These are phyloP conservation scores for Colletotrichum sp. DNA, from an alignment of 2,329 filamentous ascomycete species.

Conservation along the genomic window DNA sequence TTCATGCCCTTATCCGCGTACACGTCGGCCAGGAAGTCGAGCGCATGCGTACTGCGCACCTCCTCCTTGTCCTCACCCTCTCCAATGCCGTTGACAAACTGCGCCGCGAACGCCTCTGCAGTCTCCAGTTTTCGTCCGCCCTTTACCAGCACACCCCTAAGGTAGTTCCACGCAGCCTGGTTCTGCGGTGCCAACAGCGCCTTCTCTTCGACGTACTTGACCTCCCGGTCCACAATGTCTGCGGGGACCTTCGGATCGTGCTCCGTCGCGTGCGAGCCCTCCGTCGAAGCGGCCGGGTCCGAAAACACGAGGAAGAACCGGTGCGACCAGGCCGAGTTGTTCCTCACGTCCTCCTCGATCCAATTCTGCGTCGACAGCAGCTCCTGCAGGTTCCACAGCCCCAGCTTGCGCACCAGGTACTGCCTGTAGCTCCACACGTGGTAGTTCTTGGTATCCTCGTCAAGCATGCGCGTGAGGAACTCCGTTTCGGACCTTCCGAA, in stretches of 20 bases:
- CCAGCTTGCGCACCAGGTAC: conserved; percentile 67
- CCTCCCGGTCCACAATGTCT: conserved; percentile 73
- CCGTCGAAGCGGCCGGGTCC: conserved; percentile 56
- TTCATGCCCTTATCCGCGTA: conserved; percentile 61
- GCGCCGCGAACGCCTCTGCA: conserved; percentile 52
- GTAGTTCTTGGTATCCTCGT: conserved; percentile 93
- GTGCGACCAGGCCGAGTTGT: conserved; percentile 98
- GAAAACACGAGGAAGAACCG: conserved; percentile 91
- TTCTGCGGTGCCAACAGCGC: conserved; percentile 88
- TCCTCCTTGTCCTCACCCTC: conserved; percentile 49
- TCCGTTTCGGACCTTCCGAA: conserved; percentile 70
- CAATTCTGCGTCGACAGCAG: conserved; percentile 73
- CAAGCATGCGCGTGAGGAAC: conserved; percentile 83
- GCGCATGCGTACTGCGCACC: conserved; percentile 67
- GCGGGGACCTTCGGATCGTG: conserved; percentile 62
- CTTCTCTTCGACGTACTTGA: conserved; percentile 74
- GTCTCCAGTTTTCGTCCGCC: conserved; percentile 56
- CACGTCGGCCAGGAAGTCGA: conserved; percentile 76
- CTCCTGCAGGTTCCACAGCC: conserved; percentile 74
- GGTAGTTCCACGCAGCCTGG: conserved; percentile 92
- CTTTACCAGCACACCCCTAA: conserved; percentile 76
- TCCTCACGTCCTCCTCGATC: conserved; percentile 82
- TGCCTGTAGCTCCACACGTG: conserved; percentile 98
- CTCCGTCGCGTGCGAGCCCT: conserved; percentile 52
- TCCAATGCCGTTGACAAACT: conserved; percentile 55